phyloP scores from a whole-genome alignment of 1,284 basidiomycete genomes.

The Apiotrichum porosum region DNA sequence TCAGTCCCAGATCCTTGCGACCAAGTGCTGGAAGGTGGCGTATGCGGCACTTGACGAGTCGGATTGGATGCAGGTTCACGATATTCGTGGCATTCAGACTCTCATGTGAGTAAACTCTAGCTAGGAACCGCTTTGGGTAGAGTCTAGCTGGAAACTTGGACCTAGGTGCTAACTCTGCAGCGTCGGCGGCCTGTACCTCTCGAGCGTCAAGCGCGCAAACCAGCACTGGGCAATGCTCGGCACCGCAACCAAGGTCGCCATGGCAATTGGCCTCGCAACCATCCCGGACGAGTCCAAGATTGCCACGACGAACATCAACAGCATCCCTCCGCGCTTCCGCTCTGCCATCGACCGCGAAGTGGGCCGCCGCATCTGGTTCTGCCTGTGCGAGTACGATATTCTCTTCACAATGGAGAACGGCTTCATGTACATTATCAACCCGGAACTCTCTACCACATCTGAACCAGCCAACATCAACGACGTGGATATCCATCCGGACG shows the following conservation, averaged over 20 bases:
- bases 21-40: conserved; percentile 21
- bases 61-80: conserved; percentile 27
- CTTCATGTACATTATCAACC: conserved; percentile 20
- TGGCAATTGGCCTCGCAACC: conserved; percentile 17
- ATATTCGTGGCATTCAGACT: conserved; percentile 16
- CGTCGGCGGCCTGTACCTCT: conserved; percentile 20
- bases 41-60: conserved; percentile 19
- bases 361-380: conserved; percentile 21
- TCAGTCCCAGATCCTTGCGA: conserved; percentile 24
- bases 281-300: conserved; percentile 14
- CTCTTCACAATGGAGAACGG: conserved; percentile 23
- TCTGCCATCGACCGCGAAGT: conserved; percentile 21
- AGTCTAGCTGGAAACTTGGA: too few species aligned
- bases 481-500: conserved; percentile 11
- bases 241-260: conserved; percentile 22
- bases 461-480: conserved; percentile 26
- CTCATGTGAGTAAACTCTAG: conserved; percentile 6
- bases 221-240: conserved; percentile 27
- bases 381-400: conserved; percentile 19
- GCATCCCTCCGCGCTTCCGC: conserved; percentile 12
- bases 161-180: too few species aligned
- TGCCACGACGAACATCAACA: conserved; percentile 1
- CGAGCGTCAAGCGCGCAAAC: conserved; percentile 13
- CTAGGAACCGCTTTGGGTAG: too few species aligned
- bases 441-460: conserved; percentile 17